Percentiles rank a stretch among this genome's conserved stretches.
Conservation (phyloP, 2,329 filamentous ascomycete genomes). For the Aspergillus sp. region DNA sequence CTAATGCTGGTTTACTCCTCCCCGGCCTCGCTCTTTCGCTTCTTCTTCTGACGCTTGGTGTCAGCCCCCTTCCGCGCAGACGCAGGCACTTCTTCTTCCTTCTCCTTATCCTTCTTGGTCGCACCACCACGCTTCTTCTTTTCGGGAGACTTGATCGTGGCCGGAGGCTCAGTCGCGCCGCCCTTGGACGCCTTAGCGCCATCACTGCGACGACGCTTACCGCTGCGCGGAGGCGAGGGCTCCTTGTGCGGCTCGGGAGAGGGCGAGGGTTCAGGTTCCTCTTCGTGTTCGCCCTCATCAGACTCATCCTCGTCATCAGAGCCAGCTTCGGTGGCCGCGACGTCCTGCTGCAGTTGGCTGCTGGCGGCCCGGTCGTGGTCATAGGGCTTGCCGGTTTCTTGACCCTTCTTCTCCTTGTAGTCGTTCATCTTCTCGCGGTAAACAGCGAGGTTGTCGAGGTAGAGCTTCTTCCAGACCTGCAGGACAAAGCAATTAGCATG, state of each 20-base stretch:
- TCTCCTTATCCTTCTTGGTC: slow-evolving; percentile 28
- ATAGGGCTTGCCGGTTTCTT: slow-evolving; percentile 29
- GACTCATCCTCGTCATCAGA: slow-evolving; percentile 10
- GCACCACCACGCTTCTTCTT: slow-evolving; percentile 22
- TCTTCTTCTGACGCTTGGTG: slow-evolving; percentile 36
- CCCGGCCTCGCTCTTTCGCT: slow-evolving; percentile 39
- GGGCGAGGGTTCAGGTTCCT: slow-evolving; percentile 24
- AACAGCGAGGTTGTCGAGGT: slow-evolving; percentile 48
- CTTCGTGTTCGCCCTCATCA: slow-evolving; percentile 15
- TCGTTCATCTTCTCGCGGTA: slow-evolving; percentile 49
- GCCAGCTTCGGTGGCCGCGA: slow-evolving; percentile 27
- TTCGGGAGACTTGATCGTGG: background rate
- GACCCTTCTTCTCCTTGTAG: slow-evolving; percentile 51
- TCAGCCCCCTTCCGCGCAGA: slow-evolving; percentile 25
- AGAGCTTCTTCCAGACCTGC: slow-evolving; percentile 50
- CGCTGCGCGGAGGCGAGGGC: slow-evolving; percentile 35
- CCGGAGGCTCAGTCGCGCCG: slow-evolving; percentile 30
- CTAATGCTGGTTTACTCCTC: slow-evolving; percentile 12
- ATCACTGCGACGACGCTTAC: slow-evolving; percentile 34
- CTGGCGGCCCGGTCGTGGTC: slow-evolving; percentile 12
- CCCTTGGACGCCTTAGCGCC: slow-evolving; percentile 21
- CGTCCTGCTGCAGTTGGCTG: slow-evolving; percentile 34
- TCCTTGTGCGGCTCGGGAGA: slow-evolving; percentile 33
- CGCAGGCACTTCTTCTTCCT: slow-evolving; percentile 18
- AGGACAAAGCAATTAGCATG: slow-evolving; percentile 5